Percentiles rank a stretch among this genome's conserved stretches.
Conservation (phyloP, 2,329 filamentous ascomycete genomes). For the Cladobotryum mycophilum region DNA sequence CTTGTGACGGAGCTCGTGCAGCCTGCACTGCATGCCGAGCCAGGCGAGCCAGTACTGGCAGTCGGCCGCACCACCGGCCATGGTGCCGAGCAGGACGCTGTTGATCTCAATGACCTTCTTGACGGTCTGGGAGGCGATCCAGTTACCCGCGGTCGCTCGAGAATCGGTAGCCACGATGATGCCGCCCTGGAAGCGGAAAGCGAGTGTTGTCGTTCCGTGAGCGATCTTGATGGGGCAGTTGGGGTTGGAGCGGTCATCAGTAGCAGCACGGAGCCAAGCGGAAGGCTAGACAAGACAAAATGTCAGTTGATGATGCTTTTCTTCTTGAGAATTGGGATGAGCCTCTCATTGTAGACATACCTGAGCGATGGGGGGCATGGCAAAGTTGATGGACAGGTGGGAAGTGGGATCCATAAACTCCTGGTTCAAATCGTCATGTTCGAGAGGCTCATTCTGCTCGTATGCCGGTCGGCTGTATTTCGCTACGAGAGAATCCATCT, state of each 20-base stretch:
- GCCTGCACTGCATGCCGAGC: conserved; percentile 96
- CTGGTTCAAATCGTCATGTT: conserved; percentile 62
- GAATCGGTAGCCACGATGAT: conserved; percentile 99
- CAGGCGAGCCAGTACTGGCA: conserved; percentile 99
- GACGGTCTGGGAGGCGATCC: conserved; percentile 99
- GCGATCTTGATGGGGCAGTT: conserved; percentile 98
- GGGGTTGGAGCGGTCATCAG: conserved; percentile 95
- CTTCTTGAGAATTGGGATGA: background rate
- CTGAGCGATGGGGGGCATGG: conserved; percentile 86
- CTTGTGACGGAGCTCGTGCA: conserved; percentile 99
- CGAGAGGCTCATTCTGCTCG: conserved; percentile 64
- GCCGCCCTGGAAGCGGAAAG: conserved; percentile 95
- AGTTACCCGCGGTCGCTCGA: conserved; percentile 92
- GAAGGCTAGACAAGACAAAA: conserved; percentile 56
- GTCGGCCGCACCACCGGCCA: conserved; percentile 97
- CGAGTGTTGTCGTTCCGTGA: conserved; percentile 95
- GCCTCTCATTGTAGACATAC: conserved; percentile 43
- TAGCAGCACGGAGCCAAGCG: conserved; percentile 92
- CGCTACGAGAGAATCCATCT: conserved; percentile 89
- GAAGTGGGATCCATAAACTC: conserved; percentile 67
- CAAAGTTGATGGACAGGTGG: conserved; percentile 84
- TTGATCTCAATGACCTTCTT: conserved; percentile 99
- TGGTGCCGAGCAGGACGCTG: conserved; percentile 85
- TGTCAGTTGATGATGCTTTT: background rate
- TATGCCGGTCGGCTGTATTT: conserved; percentile 79